Evolutionary conservation across 176 grass and related monocot genomes (phyloP).

Genomic region (Raddia guianensis): DNA sequence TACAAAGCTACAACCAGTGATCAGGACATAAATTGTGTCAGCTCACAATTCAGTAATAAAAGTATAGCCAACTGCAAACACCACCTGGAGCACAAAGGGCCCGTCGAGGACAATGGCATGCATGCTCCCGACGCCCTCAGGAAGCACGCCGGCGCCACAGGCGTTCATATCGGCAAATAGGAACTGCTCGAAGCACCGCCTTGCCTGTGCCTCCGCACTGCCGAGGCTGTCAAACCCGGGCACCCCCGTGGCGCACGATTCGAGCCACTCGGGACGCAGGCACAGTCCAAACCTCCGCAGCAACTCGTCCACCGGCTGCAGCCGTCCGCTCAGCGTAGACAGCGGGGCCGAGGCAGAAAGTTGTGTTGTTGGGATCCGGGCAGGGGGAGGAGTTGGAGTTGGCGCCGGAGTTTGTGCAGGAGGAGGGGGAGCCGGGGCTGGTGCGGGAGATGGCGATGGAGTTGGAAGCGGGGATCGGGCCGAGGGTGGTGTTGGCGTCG

Average conservation of each 20-base stretch:
- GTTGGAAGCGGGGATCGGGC: too few relatives aligned
- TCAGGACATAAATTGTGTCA: not conserved
- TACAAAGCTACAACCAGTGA: not conserved
- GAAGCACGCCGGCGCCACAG: conserved; percentile 68
- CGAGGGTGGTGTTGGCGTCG: not conserved
- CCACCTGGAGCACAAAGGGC: conserved; percentile 86
- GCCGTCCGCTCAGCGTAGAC: conserved; percentile 12
- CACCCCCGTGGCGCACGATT: conserved; percentile 53
- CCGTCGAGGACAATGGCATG: conserved; percentile 68
- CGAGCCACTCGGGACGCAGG: conserved; percentile 73
- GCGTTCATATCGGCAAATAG: conserved; percentile 82
- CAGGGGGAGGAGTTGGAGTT: too few relatives aligned
- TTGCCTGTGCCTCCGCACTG: conserved; percentile 48
- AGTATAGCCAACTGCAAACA: not conserved
- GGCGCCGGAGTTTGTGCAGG: not conserved
- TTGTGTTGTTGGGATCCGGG: conserved; percentile 12
- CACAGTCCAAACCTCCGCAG: conserved; percentile 57
- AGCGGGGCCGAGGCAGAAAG: not conserved
- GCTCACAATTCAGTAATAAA: not conserved
- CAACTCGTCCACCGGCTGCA: conserved; percentile 55
- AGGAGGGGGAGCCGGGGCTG: not conserved
- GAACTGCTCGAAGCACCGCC: conserved; percentile 76
- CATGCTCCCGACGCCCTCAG: conserved; percentile 61
- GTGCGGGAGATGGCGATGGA: too few relatives aligned
- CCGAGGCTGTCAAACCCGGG: conserved; percentile 49